These are phyloP conservation scores for Circinella minor DNA, from an alignment of 371 early-diverging fungal genomes.

Conservation along the genomic window DNA sequence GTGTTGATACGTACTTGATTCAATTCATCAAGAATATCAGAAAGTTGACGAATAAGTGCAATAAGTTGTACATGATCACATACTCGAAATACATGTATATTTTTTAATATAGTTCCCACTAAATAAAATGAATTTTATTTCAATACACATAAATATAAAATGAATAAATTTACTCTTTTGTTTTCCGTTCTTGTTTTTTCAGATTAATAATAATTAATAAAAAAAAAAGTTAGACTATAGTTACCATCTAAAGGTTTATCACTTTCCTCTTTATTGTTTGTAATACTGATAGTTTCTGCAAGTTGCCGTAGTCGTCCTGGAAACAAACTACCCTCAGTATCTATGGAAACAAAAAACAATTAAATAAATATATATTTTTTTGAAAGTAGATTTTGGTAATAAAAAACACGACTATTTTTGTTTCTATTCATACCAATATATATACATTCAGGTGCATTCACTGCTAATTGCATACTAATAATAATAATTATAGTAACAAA, in stretches of 20 bases:
- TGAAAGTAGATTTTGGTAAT: no score
- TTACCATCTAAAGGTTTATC: not conserved
- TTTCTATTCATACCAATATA: constrained; percentile 56
- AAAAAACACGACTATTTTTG: no score
- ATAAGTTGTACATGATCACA: constrained; percentile 56
- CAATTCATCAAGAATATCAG: constrained; percentile 38
- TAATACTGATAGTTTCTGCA: not conserved
- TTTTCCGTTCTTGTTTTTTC: no score
- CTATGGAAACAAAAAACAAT: constrained; percentile 31
- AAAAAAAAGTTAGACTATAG: not conserved
- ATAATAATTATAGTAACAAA: not conserved
- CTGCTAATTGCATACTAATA: constrained; percentile 65
- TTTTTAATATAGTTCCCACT: constrained; percentile 29
- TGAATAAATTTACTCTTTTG: no score
- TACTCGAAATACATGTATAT: constrained; percentile 57
- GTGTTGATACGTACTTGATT: not conserved
- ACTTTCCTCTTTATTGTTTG: not conserved
- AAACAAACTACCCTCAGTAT: constrained; percentile 71
- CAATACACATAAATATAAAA: no score
- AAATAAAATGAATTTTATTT: not conserved
- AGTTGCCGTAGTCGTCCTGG: constrained; percentile 14
- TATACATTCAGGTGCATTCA: constrained; percentile 66
- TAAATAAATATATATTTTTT: no score
- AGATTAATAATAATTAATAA: no score
- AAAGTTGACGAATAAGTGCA: constrained; percentile 58